These are phyloP conservation scores for Agaricus sinodeliciosus DNA, from an alignment of 768 basidiomycete species.

Conservation along the genomic window DNA sequence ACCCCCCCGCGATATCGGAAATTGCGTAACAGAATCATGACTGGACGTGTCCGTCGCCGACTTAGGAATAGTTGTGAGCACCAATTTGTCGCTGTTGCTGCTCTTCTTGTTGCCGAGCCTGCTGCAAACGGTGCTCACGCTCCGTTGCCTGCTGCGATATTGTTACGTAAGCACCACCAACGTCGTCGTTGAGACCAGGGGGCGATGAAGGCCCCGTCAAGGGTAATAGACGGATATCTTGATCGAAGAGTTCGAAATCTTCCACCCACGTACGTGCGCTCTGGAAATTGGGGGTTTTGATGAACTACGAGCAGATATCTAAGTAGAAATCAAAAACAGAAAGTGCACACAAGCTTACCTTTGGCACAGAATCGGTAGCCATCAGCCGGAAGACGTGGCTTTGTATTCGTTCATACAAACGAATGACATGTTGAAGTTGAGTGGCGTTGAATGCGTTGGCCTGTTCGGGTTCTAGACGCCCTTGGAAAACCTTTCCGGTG, in stretches of 20 bases:
- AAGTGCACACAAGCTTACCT: constrained; percentile 40
- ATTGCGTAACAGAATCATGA: constrained; percentile 1
- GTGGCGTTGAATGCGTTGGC: constrained; percentile 87
- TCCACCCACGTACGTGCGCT: constrained; percentile 76
- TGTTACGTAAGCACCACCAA: constrained; percentile 82
- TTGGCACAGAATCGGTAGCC: constrained; percentile 99
- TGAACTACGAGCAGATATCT: constrained; percentile 49
- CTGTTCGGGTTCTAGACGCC: constrained; percentile 76
- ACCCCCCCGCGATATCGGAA: background rate
- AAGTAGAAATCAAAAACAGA: background rate
- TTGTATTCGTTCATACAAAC: constrained; percentile 93
- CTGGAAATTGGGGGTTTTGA: constrained; percentile 78
- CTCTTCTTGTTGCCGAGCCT: constrained; percentile 1
- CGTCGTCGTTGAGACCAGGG: constrained; percentile 69
- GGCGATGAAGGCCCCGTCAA: constrained; percentile 54
- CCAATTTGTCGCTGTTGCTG: constrained; percentile 5
- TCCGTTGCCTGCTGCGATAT: constrained; percentile 77
- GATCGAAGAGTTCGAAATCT: constrained; percentile 63
- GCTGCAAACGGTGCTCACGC: constrained; percentile 45
- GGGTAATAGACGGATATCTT: constrained; percentile 46
- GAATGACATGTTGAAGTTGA: constrained; percentile 89
- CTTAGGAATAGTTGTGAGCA: background rate
- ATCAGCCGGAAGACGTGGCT: constrained; percentile 94
- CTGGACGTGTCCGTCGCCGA: background rate
- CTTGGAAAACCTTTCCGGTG: constrained; percentile 73